A percentile compares a stretch with the other conserved stretches of the same genome.
Evolutionary conservation across 2,329 filamentous ascomycete species (phyloP).

Genomic region (Neofusicoccum parvum): DNA sequence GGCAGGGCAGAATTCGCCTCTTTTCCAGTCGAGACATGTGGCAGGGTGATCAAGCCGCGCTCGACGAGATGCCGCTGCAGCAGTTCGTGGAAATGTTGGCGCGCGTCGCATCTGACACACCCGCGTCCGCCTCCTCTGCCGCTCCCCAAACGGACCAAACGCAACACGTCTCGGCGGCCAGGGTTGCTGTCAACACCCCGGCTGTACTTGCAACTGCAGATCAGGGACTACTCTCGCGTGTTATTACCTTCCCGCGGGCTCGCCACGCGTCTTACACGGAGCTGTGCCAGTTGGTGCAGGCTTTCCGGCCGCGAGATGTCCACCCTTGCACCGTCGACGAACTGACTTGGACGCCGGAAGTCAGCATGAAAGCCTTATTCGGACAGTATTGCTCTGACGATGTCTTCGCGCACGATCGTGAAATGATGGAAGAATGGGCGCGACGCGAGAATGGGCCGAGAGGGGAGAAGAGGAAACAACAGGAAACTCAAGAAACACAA

Average conservation of each 20-base stretch:
- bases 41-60: slow-evolving; percentile 24
- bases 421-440: slow-evolving; percentile 51
- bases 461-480: background rate
- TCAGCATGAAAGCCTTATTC: slow-evolving; percentile 71
- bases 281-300: slow-evolving; percentile 68
- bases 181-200: background rate
- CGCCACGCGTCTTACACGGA: slow-evolving; percentile 86
- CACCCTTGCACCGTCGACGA: slow-evolving; percentile 76
- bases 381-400: slow-evolving; percentile 65
- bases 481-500: slow-evolving; percentile 6
- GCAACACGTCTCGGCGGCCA: background rate
- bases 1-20: slow-evolving; percentile 31
- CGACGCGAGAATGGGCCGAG: background rate
- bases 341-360: slow-evolving; percentile 61
- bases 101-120: background rate
- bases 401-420: slow-evolving; percentile 65
- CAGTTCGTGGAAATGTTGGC: slow-evolving; percentile 35
- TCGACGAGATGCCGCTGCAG: slow-evolving; percentile 33
- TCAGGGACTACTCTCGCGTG: slow-evolving; percentile 21
- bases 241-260: slow-evolving; percentile 74
- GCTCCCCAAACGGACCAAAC: background rate
- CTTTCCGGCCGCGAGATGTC: slow-evolving; percentile 73
- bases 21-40: slow-evolving; percentile 30
- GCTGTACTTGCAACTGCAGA: background rate
- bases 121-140: background rate